A percentile compares a stretch with the other conserved stretches of the same genome.
Conservation (phyloP, 176 grass and related monocot species). For the Rhynchospora tenuis region DNA sequence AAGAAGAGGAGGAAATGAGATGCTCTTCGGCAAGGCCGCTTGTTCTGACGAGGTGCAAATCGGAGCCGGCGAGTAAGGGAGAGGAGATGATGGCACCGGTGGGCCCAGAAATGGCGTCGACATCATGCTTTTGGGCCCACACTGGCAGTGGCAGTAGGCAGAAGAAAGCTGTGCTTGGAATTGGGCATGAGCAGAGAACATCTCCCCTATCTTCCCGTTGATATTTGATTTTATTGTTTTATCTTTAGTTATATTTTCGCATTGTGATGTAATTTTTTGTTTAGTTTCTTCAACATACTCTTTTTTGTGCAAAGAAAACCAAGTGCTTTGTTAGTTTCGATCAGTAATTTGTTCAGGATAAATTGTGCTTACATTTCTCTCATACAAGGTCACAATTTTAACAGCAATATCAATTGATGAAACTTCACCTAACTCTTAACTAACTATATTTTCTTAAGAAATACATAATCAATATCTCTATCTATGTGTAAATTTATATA, state of each 20-base stretch:
- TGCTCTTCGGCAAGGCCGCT: slow-evolving; percentile 81
- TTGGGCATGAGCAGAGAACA: slow-evolving; percentile 21
- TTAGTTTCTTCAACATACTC: not conserved
- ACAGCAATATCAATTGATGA: not conserved
- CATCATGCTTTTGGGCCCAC: slow-evolving; percentile 66
- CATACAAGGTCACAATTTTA: not conserved
- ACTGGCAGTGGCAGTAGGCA: slow-evolving; percentile 54
- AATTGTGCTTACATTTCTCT: not conserved
- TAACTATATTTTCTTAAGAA: not conserved
- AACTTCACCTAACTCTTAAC: not conserved
- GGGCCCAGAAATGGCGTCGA: slow-evolving; percentile 16
- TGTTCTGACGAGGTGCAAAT: slow-evolving; percentile 78
- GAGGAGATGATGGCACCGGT: slow-evolving; percentile 37
- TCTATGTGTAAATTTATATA: not conserved
- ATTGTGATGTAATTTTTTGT: slow-evolving; percentile 4
- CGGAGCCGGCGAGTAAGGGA: slow-evolving; percentile 67
- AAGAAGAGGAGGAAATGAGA: slow-evolving; percentile 58
- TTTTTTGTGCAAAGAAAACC: slow-evolving; percentile 11
- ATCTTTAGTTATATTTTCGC: not conserved
- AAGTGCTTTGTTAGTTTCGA: slow-evolving; percentile 1
- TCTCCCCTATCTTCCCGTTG: slow-evolving; percentile 9
- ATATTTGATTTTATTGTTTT: not conserved
- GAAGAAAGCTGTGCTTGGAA: slow-evolving; percentile 24
- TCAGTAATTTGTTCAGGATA: not conserved
- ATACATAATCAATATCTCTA: not conserved